Conservation (phyloP, 208 protist species). For the Leishmania major region DNA sequence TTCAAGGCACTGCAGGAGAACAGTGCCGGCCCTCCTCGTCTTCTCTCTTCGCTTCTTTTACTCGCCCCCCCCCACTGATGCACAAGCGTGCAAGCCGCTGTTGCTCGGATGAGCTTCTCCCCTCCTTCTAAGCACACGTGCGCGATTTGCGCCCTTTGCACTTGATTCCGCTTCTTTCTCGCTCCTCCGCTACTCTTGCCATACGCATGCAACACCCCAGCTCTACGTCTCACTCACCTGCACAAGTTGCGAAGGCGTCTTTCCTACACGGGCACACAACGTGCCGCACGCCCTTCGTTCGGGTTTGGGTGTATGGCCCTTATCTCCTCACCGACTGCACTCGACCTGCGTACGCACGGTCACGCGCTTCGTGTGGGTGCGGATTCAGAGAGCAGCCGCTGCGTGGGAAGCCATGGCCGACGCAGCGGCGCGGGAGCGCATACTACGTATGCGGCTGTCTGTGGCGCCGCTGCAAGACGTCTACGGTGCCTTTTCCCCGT, state of each 20-base stretch:
- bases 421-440: constrained; percentile 1
- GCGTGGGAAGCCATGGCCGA: constrained; percentile 12
- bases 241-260: background rate
- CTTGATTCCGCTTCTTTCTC: background rate
- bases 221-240: background rate
- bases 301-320: background rate
- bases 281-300: background rate
- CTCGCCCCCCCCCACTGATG: background rate
- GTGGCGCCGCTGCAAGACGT: constrained; percentile 6
- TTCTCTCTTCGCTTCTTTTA: background rate
- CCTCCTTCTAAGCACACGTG: background rate
- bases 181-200: background rate
- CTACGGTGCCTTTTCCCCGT: constrained; percentile 26
- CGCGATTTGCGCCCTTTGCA: too few relatives aligned
- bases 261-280: background rate
- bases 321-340: background rate
- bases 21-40: background rate
- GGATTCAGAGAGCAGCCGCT: constrained; percentile 8
- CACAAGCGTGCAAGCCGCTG: background rate
- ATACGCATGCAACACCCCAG: background rate
- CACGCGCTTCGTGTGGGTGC: background rate
- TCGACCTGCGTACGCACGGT: background rate
- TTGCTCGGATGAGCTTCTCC: background rate
- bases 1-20: background rate
- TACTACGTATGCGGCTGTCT: constrained; percentile 12